Evolutionary conservation across 2,329 filamentous ascomycete species (phyloP), one percentile per base, ranked within the genome.

Genomic region (Pleomassaria siparia): DNA sequence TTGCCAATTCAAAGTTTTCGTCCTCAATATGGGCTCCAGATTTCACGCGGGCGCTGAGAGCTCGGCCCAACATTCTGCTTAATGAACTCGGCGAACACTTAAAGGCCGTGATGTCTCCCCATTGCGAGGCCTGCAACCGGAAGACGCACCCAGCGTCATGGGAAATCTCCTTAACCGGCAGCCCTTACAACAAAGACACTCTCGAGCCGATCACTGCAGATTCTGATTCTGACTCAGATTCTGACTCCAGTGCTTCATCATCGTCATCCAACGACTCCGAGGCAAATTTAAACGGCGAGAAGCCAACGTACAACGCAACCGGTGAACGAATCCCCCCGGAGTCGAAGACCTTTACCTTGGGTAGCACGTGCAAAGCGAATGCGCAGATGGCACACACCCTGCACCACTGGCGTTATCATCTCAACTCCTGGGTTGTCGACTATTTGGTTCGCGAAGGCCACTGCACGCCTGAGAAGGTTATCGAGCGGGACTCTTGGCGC

Each of bases 81-180:
- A 40, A 63, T 66, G 11, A 76, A 5, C 53, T 67, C 45, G 50
- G 20, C 52, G 46, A 4, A 49, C 47, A 8, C 37, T 59, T 32
- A 53, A 66, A 35, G 50, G 49, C 18, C 5, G 41, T 44, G 2
- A 25, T 32, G 13, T 22, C 28, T 8, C 47, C 60, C 2, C 65
- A 79, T 11, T 90, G 87, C 60, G 82, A 86, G 59, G 87, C 86
- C 0, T 91, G 88, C 60, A 88, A 88, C 43, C 80, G 87, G 18
- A 79, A 76, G 12, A 79, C 77, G 0, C 88, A 92, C 61, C 81
- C 85, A 0, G 85, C 87, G 0, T 86, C 80, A 2, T 87, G 73
- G 49, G 78, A 80, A 50, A 72, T 92, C 22, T 74, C 76, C 12
- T 83, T 92, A 49, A 73, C 71, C 6, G 88, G 88, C 4, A 78